These are phyloP conservation scores for Blastomyces emzantsi DNA, from an alignment of 2,329 filamentous ascomycete species.

Conservation along the genomic window DNA sequence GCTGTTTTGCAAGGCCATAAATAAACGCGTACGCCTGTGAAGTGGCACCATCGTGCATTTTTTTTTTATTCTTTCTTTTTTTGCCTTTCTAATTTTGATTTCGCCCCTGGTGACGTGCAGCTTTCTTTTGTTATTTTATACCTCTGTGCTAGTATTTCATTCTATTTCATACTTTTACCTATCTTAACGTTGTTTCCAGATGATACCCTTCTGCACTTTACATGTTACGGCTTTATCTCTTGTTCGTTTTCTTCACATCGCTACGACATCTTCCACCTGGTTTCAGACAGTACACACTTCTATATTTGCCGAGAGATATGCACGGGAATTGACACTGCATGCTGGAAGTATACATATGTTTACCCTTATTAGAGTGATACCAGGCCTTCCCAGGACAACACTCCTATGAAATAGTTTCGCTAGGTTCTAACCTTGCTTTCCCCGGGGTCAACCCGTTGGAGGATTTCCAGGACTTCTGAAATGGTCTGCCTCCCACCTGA, in stretches of 20 bases:
- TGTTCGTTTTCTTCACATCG: background rate
- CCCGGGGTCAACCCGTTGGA: background rate
- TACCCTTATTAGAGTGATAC: background rate
- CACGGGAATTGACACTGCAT: background rate
- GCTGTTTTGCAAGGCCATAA: background rate
- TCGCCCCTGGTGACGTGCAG: background rate
- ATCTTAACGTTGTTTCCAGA: background rate
- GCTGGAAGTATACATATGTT: background rate
- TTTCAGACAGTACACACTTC: background rate
- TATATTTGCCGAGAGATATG: background rate
- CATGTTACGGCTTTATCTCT: background rate
- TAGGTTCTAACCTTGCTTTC: background rate
- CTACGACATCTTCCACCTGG: background rate
- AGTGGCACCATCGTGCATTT: background rate
- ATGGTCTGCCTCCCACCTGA: background rate
- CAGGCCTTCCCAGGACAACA: background rate
- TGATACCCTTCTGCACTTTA: constrained; percentile 5
- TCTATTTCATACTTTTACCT: background rate
- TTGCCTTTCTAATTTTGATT: background rate
- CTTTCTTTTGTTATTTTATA: background rate
- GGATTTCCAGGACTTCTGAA: background rate
- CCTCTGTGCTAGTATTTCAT: background rate
- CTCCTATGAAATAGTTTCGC: background rate
- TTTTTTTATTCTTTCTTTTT: background rate
- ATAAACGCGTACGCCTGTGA: background rate